Base-by-base conservation (phyloP, 2,329 filamentous ascomycete species). In the Septoria linicola region DNA sequence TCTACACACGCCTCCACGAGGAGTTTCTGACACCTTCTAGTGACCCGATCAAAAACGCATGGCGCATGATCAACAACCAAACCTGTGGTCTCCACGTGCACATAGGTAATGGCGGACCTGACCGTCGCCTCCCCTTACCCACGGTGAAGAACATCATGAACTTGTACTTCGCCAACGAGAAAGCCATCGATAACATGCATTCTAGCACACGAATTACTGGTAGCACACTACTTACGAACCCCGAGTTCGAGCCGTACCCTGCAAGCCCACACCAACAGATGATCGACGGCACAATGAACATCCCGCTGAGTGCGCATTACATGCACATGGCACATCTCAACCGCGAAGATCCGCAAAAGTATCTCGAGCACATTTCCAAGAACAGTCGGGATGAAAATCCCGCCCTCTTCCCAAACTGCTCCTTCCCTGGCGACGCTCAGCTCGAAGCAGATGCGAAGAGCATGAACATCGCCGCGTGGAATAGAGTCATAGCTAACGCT, bases 41-140 rank as follows among this genome's bases (percentile, higher is more conserved):
- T 10, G 20, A 44, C 10, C 6, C 35, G 20, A 8, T 32, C 11
- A 10, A 40, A 23, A 13, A 16, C 7, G 21, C 42, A 11, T 62
- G 63, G 42, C 49, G 60, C 5, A 30, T 66, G 6, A 41, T 57
- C n/a, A 45, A 50, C 34, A 66, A 67, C 43, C 19, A 47, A 3
- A 53, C 44, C 2, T 59, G 55, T 20, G 66, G 63, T 0, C 25
- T 67, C 1, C 66, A 70, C 40, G 58, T 70, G 14, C 67, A 71
- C 43, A 54, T 70, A 19, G 65, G 66, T 3, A 61, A 66, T 20
- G 59, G 56, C 1, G 32, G 23, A n/a, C 21, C 54, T 3, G 58
- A 59, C 0, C 27, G 42, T 14, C 32, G 42, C 6, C 67, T 68
- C 31, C 46, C 44, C 5, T 34, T 63, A 10, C 21, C 46, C 6